Conservation (phyloP, 495 filamentous ascomycete genomes). For the Neurospora discreta region DNA sequence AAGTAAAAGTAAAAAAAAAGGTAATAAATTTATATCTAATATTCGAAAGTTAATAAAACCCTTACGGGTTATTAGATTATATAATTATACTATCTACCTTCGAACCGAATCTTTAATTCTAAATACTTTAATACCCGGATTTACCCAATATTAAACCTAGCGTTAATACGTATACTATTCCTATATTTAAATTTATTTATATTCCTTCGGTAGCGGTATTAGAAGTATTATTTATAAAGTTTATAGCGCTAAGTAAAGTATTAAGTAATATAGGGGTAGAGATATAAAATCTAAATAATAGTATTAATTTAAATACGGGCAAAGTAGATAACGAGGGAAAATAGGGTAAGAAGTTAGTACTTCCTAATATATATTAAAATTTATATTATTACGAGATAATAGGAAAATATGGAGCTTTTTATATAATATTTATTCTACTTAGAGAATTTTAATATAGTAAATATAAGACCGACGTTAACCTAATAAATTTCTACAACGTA, state of each 20-base stretch:
- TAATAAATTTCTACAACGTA: background rate
- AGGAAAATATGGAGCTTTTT: background rate
- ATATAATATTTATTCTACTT: background rate
- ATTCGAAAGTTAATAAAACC: background rate
- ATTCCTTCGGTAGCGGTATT: background rate
- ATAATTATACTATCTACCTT: background rate
- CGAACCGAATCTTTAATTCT: background rate
- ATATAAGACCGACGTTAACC: background rate
- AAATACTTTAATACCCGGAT: background rate
- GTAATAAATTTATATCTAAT: background rate
- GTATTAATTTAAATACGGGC: no score
- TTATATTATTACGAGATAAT: background rate
- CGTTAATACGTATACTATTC: background rate
- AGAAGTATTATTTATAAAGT: background rate
- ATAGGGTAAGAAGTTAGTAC: background rate
- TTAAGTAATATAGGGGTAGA: background rate
- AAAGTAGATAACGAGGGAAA: background rate
- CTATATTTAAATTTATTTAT: background rate
- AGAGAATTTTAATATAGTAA: background rate
- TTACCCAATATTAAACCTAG: background rate
- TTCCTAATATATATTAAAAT: background rate
- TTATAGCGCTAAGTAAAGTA: background rate
- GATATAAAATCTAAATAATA: background rate
- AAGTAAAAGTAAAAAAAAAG: background rate
- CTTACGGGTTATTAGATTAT: background rate